Evolutionary conservation across 345 rosid species (phyloP).

Genomic region (Nasturtium officinale): DNA sequence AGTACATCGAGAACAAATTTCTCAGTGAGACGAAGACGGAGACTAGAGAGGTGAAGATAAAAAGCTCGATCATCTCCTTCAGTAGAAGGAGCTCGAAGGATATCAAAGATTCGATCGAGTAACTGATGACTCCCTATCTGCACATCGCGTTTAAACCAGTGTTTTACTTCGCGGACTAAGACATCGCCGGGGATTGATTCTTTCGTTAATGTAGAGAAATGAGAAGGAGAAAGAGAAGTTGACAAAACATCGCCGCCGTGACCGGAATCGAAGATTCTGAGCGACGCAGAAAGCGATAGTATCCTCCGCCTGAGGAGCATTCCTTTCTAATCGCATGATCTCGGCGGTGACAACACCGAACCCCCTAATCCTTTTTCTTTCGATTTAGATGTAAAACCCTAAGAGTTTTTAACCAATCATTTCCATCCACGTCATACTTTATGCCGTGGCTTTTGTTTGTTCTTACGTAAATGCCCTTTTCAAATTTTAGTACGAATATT

Average conservation of each 20-base stretch:
- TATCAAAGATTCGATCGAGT: slow-evolving; percentile 52
- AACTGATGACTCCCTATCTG: slow-evolving; percentile 19
- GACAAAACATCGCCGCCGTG: not conserved
- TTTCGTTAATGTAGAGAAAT: slow-evolving; percentile 15
- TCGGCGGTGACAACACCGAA: slow-evolving; percentile 37
- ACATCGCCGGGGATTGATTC: slow-evolving; percentile 40
- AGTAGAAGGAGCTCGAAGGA: slow-evolving; percentile 28
- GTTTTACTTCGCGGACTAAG: slow-evolving; percentile 51
- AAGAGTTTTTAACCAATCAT: slow-evolving; percentile 18
- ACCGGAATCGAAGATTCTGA: slow-evolving; percentile 19
- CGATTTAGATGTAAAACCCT: slow-evolving; percentile 30
- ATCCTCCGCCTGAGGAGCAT: slow-evolving; percentile 49
- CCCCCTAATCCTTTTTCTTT: slow-evolving; percentile 6
- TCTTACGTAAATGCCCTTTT: slow-evolving; percentile 21
- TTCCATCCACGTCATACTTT: slow-evolving; percentile 7
- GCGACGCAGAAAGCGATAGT: slow-evolving; percentile 40
- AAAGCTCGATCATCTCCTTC: slow-evolving; percentile 42
- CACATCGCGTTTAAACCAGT: slow-evolving; percentile 57
- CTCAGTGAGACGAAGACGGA: slow-evolving; percentile 60
- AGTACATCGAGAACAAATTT: slow-evolving; percentile 66
- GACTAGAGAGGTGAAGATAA: slow-evolving; percentile 46
- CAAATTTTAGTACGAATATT: slow-evolving; percentile 3
- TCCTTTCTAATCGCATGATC: slow-evolving; percentile 34
- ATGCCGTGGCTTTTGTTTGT: slow-evolving; percentile 34
- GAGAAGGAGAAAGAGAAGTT: not conserved